Evolutionary conservation across 2,329 filamentous ascomycete genomes (phyloP), one percentile per base, ranked within the genome.

Genomic region (Ceratocystis cubensis): DNA sequence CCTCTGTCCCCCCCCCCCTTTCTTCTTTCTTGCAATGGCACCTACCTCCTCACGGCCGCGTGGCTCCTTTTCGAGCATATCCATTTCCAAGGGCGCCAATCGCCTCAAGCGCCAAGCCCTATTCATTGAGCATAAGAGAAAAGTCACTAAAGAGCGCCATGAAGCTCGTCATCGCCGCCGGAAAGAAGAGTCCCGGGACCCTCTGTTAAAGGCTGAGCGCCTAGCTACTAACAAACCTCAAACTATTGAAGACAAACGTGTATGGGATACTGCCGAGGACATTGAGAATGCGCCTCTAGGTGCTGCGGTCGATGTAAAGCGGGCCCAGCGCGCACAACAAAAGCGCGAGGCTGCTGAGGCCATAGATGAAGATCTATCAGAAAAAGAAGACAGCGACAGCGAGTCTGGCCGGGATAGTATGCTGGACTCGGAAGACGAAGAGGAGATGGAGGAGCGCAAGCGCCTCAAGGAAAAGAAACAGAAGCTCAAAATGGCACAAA

Each of bases 191-290:
- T 84, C 87, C 70, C 89, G 88, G 75, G 85, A 96, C 72, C 92
- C 93, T 1, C 82, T 84, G 68, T 76, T 96, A 68, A 85, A 85
- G 71, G 84, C 84, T 69, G 83, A 88, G 70, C 84, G 94, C 71
- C 79, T 93, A 69, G 85, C 85, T 68, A 84, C 83, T 70, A 96
- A 96, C 77, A 82, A 91, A 56, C 88, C 94, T 0, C 75, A 84
- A 65, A 96, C 91, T 0, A 82, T 96, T 67, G 92, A 96, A 72
- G 84, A 86, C 72, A 96, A 96, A 79, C 85, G 94, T 74, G 85
- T 90, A 41, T 97, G 91, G 90, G 92, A 96, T 72, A 86, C 92
- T 64, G 83, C 84, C 63, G 86, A 86, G 61, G 82, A 82, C 66
- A 57, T 69, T 61, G 69, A 70, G 48, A 75, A 80, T 62, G 83